Percentiles rank a stretch among this genome's conserved stretches.
Evolutionary conservation across 352 stramenopile genomes (phyloP).

Genomic region (Thalassiosira ordinaria): DNA sequence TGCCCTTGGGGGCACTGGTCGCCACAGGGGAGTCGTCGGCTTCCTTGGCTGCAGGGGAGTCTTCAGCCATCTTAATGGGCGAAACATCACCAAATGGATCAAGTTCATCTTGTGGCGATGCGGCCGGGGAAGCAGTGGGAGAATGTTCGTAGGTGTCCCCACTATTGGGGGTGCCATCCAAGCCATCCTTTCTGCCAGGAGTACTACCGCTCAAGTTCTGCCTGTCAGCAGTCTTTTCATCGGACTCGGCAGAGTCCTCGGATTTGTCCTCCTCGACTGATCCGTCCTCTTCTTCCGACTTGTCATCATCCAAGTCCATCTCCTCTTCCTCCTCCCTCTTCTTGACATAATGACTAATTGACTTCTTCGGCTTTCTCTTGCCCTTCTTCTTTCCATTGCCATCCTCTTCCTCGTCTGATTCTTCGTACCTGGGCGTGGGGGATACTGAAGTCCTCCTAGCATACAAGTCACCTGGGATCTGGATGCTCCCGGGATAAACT

Average conservation of each 20-base stretch:
- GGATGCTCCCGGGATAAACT: slow-evolving; percentile 74
- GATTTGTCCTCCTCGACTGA: slow-evolving; percentile 9
- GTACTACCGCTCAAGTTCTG: too few species aligned
- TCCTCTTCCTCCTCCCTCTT: slow-evolving; percentile 24
- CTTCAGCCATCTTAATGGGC: slow-evolving; percentile 62
- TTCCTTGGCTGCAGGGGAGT: too few species aligned
- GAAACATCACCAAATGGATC: slow-evolving; percentile 57
- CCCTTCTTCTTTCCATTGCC: background rate
- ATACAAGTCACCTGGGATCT: slow-evolving; percentile 75
- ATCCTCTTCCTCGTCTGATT: slow-evolving; percentile 8
- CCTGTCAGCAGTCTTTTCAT: background rate
- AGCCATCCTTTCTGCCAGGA: background rate
- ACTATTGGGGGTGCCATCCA: background rate
- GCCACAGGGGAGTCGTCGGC: slow-evolving; percentile 21
- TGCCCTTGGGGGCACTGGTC: background rate
- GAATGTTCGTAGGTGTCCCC: slow-evolving; percentile 25
- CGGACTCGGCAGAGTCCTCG: background rate
- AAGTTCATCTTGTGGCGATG: slow-evolving; percentile 27
- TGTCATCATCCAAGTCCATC: background rate
- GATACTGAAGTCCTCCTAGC: slow-evolving; percentile 7
- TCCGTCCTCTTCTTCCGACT: slow-evolving; percentile 19
- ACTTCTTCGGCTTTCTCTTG: slow-evolving; percentile 44
- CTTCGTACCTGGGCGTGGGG: slow-evolving; percentile 19
- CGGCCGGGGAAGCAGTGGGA: slow-evolving; percentile 4
- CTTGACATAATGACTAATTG: slow-evolving; percentile 25